Conservation (phyloP, 371 early-diverging fungal species). For the Mortierella sp. region DNA sequence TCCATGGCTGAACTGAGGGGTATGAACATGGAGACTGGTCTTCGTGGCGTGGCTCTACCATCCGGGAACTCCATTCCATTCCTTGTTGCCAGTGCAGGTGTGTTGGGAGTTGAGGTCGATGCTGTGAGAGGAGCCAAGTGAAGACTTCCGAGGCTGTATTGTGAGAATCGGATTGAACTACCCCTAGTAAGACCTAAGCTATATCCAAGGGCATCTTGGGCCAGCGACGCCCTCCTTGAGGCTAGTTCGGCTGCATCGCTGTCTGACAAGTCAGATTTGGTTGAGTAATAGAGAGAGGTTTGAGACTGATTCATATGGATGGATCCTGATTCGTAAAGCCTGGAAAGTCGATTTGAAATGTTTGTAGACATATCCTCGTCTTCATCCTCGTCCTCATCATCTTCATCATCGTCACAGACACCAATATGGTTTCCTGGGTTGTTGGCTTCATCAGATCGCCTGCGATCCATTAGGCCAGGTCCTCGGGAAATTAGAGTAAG, state of each 20-base stretch:
- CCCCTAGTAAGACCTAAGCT: conserved; percentile 39
- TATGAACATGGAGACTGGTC: conserved; percentile 40
- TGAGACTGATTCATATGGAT: conserved; percentile 51
- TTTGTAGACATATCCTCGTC: conserved; percentile 41
- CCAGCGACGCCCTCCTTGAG: conserved; percentile 35
- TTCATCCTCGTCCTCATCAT: conserved; percentile 36
- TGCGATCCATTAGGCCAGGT: neutral
- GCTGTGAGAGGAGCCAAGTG: conserved; percentile 13
- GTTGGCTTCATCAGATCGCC: neutral
- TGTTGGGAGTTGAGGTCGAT: conserved; percentile 22
- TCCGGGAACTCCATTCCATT: conserved; percentile 16
- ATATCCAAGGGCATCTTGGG: conserved; percentile 40
- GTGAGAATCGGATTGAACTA: conserved; percentile 42
- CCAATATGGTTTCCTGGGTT: conserved; percentile 1
- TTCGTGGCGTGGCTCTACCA: conserved; percentile 9
- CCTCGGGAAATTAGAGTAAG: conserved; percentile 13
- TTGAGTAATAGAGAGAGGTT: conserved; percentile 52
- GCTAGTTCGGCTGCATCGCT: conserved; percentile 33
- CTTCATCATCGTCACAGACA: conserved; percentile 33
- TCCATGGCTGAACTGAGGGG: conserved; percentile 9
- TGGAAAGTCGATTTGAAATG: conserved; percentile 47
- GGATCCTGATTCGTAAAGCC: conserved; percentile 43
- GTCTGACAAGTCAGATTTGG: conserved; percentile 41
- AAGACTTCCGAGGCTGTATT: conserved; percentile 34
- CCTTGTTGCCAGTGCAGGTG: conserved; percentile 22